phyloP scores from a whole-genome alignment of 306 rosid species.

The Lagenaria siceraria region DNA sequence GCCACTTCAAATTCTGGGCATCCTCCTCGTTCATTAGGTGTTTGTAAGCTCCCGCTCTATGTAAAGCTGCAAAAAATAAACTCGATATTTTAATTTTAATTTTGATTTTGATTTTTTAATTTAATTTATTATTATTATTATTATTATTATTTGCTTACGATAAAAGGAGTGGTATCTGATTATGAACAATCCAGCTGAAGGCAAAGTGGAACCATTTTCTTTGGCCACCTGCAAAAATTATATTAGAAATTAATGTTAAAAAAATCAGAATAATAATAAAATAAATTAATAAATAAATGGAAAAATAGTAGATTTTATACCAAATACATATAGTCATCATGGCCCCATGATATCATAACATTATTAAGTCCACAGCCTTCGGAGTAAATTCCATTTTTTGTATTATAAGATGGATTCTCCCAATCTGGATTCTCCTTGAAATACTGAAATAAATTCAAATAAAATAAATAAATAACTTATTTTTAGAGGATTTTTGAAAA shows the following conservation, averaged over 20 bases:
- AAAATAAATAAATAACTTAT: no score
- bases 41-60: constrained; percentile 38
- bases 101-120: no score
- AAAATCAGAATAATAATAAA: no score
- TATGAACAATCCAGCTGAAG: constrained; percentile 45
- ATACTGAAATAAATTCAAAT: constrained; percentile 18
- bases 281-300: no score
- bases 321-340: constrained; percentile 64
- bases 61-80: constrained; percentile 30
- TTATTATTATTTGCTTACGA: constrained; percentile 21
- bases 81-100: neutral
- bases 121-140: no score
- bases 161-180: constrained; percentile 55
- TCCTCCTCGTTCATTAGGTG: constrained; percentile 53
- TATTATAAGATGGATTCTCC: constrained; percentile 19
- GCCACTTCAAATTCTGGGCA: constrained; percentile 48
- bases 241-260: neutral
- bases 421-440: constrained; percentile 43
- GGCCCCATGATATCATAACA: constrained; percentile 55
- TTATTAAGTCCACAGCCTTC: constrained; percentile 48
- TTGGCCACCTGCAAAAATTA: constrained; percentile 41
- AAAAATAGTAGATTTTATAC: constrained; percentile 9
- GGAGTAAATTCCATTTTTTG: constrained; percentile 34
- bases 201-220: constrained; percentile 41
- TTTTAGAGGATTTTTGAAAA: no score